phyloP scores from a whole-genome alignment of 495 filamentous ascomycete genomes.

The Neurospora terricola region DNA sequence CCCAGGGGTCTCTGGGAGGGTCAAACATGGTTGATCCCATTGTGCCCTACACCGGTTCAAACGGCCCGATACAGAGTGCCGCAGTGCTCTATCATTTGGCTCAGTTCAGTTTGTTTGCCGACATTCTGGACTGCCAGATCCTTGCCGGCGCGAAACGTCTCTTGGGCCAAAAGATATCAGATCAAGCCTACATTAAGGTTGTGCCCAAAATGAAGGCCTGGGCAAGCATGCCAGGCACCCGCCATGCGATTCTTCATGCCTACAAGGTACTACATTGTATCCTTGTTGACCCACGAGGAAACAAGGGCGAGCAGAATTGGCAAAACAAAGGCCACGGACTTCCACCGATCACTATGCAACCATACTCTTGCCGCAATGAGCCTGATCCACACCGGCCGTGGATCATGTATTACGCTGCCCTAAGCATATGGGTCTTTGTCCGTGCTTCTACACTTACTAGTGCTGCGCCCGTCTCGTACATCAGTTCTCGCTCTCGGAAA shows the following conservation, averaged over 20 bases:
- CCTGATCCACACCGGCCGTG: conserved; percentile 85
- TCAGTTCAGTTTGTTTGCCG: conserved; percentile 90
- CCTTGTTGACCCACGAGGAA: conserved; percentile 44
- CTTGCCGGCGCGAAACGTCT: conserved; percentile 77
- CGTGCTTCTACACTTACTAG: conserved; percentile 40
- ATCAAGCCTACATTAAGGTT: conserved; percentile 66
- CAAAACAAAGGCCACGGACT: conserved; percentile 12
- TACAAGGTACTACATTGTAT: conserved; percentile 76
- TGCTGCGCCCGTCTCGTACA: neutral
- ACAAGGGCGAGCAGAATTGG: conserved; percentile 23
- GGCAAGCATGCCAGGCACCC: conserved; percentile 73
- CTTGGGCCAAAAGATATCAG: conserved; percentile 75
- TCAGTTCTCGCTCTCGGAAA: conserved; percentile 48
- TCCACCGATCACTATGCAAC: conserved; percentile 23
- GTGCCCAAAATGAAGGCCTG: conserved; percentile 74
- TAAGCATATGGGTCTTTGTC: conserved; percentile 91
- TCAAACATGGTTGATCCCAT: conserved; percentile 27
- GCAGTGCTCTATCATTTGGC: conserved; percentile 87
- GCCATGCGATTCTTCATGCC: conserved; percentile 87
- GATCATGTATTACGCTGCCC: conserved; percentile 87
- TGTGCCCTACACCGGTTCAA: conserved; percentile 39
- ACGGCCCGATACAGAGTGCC: conserved; percentile 73
- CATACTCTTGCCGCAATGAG: conserved; percentile 77
- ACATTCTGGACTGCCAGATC: conserved; percentile 91
- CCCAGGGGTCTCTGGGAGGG: conserved; percentile 40